Evolutionary conservation across 768 basidiomycete genomes (phyloP), one percentile per base, ranked within the genome.

Genomic region (Cystofilobasidium ferigula): DNA sequence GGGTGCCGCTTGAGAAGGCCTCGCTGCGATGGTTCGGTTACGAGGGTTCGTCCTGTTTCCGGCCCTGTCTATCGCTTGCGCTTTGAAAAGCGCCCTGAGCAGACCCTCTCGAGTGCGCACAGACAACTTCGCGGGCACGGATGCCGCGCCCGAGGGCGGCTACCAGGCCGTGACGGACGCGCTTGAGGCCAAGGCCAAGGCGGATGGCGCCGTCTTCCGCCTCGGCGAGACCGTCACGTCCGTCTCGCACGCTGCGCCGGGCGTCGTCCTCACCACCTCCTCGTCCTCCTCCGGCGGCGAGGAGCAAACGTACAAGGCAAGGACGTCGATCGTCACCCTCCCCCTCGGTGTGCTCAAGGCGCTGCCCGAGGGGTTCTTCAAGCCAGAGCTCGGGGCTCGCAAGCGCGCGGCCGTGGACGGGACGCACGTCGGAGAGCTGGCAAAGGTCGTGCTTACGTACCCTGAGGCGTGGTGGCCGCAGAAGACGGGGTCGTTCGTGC

Each of bases 391-490:
- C 10, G 53, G 69, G 3, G 54, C 54, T 1, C 57, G 70, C 2
- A 70, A 71, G 1, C 34, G 65, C 35, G 47, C 65, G 20, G 56
- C 69, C 24, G 67, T 72, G n/a, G n/a, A 40, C 28, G 60, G 69
- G 7, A 70, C 71, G 34, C 56, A 63, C 16, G 69, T 70, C 43
- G 74, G 74, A 35, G 57, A 67, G 34, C 72, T 75, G 58, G 72
- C 71, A 36, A 75, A 75, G 67, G 43, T 74, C 40, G 70, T 72
- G n/a, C 61, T 75, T 18, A 57, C 60, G 30, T 74, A 73, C 68
- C 47, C 64, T 0, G 14, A 36, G 6, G 58, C 71, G 9, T 75
- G 73, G 74, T 75, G 74, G 74, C 69, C 71, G 6, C 40, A 34
- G 0, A 59, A 66, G 4, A 34, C 35, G 8, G 28, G 36, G 5